These are phyloP conservation scores for Pichia californica DNA, from an alignment of 805 yeast genomes.

Conservation along the genomic window DNA sequence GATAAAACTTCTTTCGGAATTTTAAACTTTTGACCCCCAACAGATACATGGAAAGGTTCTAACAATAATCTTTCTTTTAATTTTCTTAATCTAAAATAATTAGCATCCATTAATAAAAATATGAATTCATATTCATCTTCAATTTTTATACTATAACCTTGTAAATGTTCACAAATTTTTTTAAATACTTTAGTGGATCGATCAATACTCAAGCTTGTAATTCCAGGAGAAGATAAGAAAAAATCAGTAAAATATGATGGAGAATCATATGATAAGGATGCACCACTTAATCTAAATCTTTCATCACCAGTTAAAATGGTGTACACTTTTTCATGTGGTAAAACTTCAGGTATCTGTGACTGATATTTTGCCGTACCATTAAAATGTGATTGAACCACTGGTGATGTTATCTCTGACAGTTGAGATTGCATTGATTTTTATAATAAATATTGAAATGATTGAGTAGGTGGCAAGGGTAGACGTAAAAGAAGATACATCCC, in stretches of 20 bases:
- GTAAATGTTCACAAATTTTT: conserved; percentile 63
- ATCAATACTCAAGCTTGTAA: conserved; percentile 51
- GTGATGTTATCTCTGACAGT: no score
- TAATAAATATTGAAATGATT: no score
- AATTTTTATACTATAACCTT: conserved; percentile 69
- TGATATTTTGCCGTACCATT: not conserved
- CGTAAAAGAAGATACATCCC: no score
- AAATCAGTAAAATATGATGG: conserved; percentile 83
- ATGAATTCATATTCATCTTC: conserved; percentile 54
- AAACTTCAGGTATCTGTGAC: conserved; percentile 36
- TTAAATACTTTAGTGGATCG: conserved; percentile 66
- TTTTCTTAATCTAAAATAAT: conserved; percentile 59
- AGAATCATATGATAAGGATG: conserved; percentile 76
- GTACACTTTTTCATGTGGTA: conserved; percentile 68
- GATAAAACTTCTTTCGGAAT: conserved; percentile 50
- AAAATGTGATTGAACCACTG: no score
- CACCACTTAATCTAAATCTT: conserved; percentile 66
- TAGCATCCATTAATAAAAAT: conserved; percentile 61
- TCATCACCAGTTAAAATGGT: conserved; percentile 64
- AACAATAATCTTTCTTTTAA: conserved; percentile 42
- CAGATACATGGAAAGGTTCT: conserved; percentile 49
- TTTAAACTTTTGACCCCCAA: conserved; percentile 57
- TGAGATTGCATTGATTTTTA: no score
- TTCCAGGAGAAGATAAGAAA: conserved; percentile 39
- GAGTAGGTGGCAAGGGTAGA: no score